Base-by-base conservation (phyloP, 1,284 basidiomycete species). In the Rhizopogon parksii region DNA sequence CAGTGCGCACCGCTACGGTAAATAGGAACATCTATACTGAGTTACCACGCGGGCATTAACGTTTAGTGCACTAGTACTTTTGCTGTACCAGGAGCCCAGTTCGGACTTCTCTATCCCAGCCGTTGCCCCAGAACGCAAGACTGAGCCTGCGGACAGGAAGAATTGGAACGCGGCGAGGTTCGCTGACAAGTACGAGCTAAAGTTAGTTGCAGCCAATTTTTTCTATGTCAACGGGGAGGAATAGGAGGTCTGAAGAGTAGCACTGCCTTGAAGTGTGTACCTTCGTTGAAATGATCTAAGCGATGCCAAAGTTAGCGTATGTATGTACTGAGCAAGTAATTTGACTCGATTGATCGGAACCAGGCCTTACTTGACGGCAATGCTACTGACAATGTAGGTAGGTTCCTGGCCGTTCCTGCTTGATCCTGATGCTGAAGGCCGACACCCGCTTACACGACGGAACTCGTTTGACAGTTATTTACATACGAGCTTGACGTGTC, bases 1-100 rank as follows among this genome's bases (percentile, higher is more conserved):
- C 14, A 82, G 80, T 0, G 57, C 73, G 9, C 83, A 85, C 56
- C 70, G 82, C 56, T 84, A 85, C 54, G 73, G 82, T 83, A 38
- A 56, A 70, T 61, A 6, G 21, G 46, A 1, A 36, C 19, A 21
- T 42, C 9, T 17, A 40, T 42, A 21, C 3, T 47, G n/a, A 47
- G 25, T 7, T 11, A 19, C 36, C 21, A 27, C 2, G 15, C 34
- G 35, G 8, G 3, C 34, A 40, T 39, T 55, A 32, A 54, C 47
- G 8, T 7, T 42, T 32, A n/a, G 14, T 49, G 11, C 47, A 11
- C 17, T 53, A 78, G 83, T 74, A 6, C 80, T 84, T 59, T 63
- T 85, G 4, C 68, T 85, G 5, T 85, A 79, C 60, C 72, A 80
- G 59, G 83, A 86, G 58, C 82, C 82, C 7, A 64, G 60, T 4